Evolutionary conservation across 1,139 yeast genomes (phyloP).

Genomic region (Kodamaea derodonti): DNA sequence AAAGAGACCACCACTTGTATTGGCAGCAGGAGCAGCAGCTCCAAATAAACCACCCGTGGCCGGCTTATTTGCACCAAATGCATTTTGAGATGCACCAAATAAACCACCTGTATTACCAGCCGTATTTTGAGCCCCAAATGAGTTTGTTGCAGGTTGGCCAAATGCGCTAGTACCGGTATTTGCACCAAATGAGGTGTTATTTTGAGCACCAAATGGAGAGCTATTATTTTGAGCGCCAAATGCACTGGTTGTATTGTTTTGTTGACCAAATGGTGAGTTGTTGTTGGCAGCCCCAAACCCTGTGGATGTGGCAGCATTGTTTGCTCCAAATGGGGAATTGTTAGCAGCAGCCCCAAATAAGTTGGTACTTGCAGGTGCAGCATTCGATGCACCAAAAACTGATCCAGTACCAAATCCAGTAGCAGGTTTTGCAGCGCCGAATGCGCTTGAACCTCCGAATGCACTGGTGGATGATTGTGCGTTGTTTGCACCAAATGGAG

Average conservation of each 20-base stretch:
- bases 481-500: conserved; percentile 15
- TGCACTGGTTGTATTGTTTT: conserved; percentile 18
- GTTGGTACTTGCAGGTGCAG: conserved; percentile 16
- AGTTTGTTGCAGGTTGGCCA: conserved; percentile 11
- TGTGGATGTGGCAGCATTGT: conserved; percentile 14
- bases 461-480: conserved; percentile 13
- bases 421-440: conserved; percentile 12
- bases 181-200: conserved; percentile 11
- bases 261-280: conserved; percentile 16
- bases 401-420: conserved; percentile 26
- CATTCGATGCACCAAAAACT: conserved; percentile 1
- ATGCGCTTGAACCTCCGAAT: conserved; percentile 18
- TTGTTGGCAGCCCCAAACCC: conserved; percentile 4
- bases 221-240: conserved; percentile 14
- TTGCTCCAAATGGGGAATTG: conserved; percentile 9
- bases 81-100: conserved; percentile 18
- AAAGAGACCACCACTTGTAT: conserved; percentile 19
- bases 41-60: conserved; percentile 33
- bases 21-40: conserved; percentile 3
- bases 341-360: conserved; percentile 14
- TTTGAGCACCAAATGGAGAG: conserved; percentile 21
- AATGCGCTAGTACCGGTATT: conserved; percentile 18
- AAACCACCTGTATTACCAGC: conserved; percentile 24
- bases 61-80: conserved; percentile 16
- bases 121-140: conserved; percentile 12